Evolutionary conservation across 2,329 filamentous ascomycete genomes (phyloP).

Genomic region (Pseudogymnoascus sp.): DNA sequence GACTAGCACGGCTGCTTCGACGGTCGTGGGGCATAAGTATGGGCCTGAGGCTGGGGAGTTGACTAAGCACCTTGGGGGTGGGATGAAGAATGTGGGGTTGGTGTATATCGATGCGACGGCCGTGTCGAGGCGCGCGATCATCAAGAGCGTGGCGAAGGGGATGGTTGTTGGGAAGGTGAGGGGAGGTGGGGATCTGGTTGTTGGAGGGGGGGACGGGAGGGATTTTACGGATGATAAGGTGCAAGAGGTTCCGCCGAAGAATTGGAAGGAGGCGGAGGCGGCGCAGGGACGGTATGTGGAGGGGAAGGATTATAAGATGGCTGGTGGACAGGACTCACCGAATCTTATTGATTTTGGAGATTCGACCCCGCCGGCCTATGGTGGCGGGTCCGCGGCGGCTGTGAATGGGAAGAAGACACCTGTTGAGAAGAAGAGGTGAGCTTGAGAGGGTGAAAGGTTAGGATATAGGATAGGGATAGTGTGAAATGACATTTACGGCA

Average conservation of each 20-base stretch:
- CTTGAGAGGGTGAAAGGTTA: not conserved
- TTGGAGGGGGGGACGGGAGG: constrained; percentile 49
- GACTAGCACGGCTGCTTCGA: constrained; percentile 71
- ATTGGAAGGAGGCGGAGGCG: constrained; percentile 25
- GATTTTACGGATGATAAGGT: constrained; percentile 14
- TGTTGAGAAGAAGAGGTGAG: constrained; percentile 8
- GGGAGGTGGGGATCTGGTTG: constrained; percentile 65
- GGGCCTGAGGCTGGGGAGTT: constrained; percentile 78
- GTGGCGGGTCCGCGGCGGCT: constrained; percentile 20
- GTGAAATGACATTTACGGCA: not conserved
- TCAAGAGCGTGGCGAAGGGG: constrained; percentile 93
- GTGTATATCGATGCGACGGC: constrained; percentile 97
- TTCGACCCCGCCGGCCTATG: constrained; percentile 20
- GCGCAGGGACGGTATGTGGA: constrained; percentile 19
- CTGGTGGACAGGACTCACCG: constrained; percentile 22
- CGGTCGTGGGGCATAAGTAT: constrained; percentile 83
- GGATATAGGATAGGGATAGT: not conserved
- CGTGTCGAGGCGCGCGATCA: constrained; percentile 78
- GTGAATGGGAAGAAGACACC: constrained; percentile 20
- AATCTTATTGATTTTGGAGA: constrained; percentile 22
- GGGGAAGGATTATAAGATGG: constrained; percentile 18
- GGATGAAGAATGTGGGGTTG: constrained; percentile 90
- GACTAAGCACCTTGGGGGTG: constrained; percentile 68
- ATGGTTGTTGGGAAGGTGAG: constrained; percentile 84
- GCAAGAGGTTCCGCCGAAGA: not conserved